phyloP scores from a whole-genome alignment of 352 stramenopile genomes.

The Thalassiosira allenii region DNA sequence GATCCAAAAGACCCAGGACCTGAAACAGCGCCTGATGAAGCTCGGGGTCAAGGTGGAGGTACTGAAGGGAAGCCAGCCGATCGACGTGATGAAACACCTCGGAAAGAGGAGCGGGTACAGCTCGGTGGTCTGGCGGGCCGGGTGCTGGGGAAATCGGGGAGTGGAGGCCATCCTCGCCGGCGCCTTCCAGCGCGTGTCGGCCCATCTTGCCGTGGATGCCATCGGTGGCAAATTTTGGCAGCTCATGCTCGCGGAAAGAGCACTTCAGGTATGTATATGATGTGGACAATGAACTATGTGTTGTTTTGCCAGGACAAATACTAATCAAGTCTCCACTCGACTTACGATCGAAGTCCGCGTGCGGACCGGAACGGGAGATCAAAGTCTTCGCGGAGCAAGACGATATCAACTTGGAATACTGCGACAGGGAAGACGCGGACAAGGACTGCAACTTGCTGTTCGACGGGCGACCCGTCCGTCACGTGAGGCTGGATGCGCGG shows the following conservation, averaged over 20 bases:
- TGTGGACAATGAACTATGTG: neutral
- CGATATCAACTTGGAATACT: conserved; percentile 84
- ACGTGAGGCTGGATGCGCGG: conserved; percentile 81
- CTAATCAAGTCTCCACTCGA: neutral
- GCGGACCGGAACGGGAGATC: conserved; percentile 78
- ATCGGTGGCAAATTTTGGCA: conserved; percentile 85
- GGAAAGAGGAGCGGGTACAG: conserved; percentile 76
- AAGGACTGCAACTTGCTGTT: conserved; percentile 77
- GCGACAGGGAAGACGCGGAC: conserved; percentile 77
- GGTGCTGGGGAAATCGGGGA: conserved; percentile 81
- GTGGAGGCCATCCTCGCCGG: conserved; percentile 76
- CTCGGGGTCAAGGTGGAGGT: conserved; percentile 77
- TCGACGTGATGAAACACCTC: conserved; percentile 85
- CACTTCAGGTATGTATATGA: conserved; percentile 63
- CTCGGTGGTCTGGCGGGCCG: conserved; percentile 82
- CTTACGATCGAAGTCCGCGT: conserved; percentile 48
- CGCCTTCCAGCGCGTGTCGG: conserved; percentile 82
- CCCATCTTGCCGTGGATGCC: conserved; percentile 83
- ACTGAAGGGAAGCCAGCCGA: conserved; percentile 73
- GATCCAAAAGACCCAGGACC: conserved; percentile 71
- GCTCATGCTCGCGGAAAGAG: conserved; percentile 82
- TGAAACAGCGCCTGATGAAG: conserved; percentile 68
- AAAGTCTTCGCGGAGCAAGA: conserved; percentile 83
- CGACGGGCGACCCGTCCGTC: conserved; percentile 77
- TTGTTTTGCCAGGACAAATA: neutral